Percentiles rank a stretch among this genome's conserved stretches.
Conservation (phyloP, 2,329 filamentous ascomycete genomes). For the Colletotrichum salicis region DNA sequence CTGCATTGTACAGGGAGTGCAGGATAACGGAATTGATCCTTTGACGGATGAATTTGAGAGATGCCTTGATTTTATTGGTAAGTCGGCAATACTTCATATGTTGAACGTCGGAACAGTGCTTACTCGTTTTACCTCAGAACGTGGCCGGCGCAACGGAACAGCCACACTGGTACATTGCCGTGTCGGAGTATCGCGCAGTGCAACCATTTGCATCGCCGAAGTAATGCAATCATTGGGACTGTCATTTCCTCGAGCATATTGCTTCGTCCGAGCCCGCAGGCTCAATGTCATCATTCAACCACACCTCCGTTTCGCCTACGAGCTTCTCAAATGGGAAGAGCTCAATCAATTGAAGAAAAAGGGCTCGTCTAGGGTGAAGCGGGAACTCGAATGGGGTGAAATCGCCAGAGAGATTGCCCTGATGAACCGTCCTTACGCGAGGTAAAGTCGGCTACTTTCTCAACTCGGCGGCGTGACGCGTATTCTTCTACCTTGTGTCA, state of each 20-base stretch:
- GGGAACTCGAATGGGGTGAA: slow-evolving; percentile 92
- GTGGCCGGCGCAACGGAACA: slow-evolving; percentile 78
- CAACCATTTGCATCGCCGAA: slow-evolving; percentile 98
- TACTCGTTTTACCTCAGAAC: slow-evolving; percentile 63
- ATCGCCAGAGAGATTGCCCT: slow-evolving; percentile 90
- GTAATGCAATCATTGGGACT: slow-evolving; percentile 86
- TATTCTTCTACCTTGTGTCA: not conserved
- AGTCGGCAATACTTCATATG: slow-evolving; percentile 47
- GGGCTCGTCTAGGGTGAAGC: slow-evolving; percentile 58
- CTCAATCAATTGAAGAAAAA: slow-evolving; percentile 65
- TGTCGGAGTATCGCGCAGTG: slow-evolving; percentile 93
- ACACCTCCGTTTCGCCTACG: slow-evolving; percentile 93
- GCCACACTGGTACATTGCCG: slow-evolving; percentile 96
- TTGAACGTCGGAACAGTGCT: not conserved
- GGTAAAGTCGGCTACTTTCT: slow-evolving; percentile 53
- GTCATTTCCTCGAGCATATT: slow-evolving; percentile 93
- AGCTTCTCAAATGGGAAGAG: slow-evolving; percentile 97
- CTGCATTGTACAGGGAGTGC: slow-evolving; percentile 84
- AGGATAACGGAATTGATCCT: slow-evolving; percentile 96
- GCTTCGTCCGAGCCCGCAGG: slow-evolving; percentile 90
- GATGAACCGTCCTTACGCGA: slow-evolving; percentile 94
- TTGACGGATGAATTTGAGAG: slow-evolving; percentile 85
- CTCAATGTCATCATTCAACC: slow-evolving; percentile 99
- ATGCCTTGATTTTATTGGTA: slow-evolving; percentile 93
- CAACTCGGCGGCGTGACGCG: not conserved